phyloP scores from a whole-genome alignment of 1,139 yeast species.

The Yamadazyma spencermartinsiae region DNA sequence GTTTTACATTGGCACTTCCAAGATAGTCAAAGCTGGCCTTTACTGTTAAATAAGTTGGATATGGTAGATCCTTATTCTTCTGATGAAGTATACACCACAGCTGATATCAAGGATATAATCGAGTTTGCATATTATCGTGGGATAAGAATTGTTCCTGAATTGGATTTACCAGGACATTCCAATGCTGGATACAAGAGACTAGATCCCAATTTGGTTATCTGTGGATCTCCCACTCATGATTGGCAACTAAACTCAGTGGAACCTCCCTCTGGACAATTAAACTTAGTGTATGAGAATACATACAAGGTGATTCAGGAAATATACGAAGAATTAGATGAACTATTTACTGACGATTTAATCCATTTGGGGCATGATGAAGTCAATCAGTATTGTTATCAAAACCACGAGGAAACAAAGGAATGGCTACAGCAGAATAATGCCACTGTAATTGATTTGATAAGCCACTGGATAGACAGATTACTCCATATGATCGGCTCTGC shows the following conservation, averaged over 20 bases:
- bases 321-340: constrained; percentile 34
- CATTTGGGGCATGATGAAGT: constrained; percentile 52
- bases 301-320: constrained; percentile 36
- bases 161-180: constrained; percentile 52
- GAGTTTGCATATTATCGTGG: constrained; percentile 41
- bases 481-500: constrained; percentile 35
- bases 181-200: constrained; percentile 45
- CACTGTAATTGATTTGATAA: constrained; percentile 28
- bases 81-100: constrained; percentile 33
- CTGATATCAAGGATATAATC: constrained; percentile 33
- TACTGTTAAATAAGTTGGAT: constrained; percentile 36
- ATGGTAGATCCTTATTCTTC: constrained; percentile 48
- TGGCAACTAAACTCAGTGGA: constrained; percentile 43
- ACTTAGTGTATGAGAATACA: constrained; percentile 35
- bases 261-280: constrained; percentile 51
- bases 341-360: constrained; percentile 41
- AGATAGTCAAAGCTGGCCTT: constrained; percentile 51
- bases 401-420: constrained; percentile 9
- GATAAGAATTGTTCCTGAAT: constrained; percentile 47
- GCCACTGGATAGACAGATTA: constrained; percentile 41
- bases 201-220: constrained; percentile 34
- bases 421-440: constrained; percentile 16
- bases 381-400: constrained; percentile 37
- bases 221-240: constrained; percentile 25
- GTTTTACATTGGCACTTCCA: constrained; percentile 48